Evolutionary conservation across 768 basidiomycete species (phyloP).

Genomic region (Pleurotus cornucopiae): DNA sequence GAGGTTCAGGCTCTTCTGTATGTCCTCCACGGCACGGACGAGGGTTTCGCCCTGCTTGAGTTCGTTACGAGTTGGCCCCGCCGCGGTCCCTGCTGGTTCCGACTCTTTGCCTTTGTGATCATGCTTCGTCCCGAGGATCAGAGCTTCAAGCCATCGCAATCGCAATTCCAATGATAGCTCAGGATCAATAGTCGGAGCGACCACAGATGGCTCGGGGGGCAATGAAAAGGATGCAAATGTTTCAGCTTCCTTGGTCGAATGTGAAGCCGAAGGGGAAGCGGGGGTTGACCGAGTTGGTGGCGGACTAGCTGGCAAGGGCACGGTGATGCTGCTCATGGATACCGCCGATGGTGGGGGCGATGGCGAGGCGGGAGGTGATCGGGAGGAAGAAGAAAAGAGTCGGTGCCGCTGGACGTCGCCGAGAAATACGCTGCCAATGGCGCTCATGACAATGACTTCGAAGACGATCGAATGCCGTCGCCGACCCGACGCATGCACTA

Average conservation of each 20-base stretch:
- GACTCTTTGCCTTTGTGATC: conserved; percentile 30
- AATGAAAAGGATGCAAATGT: background rate
- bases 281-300: conserved; percentile 10
- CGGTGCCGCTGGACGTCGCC: conserved; percentile 72
- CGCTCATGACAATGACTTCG: conserved; percentile 32
- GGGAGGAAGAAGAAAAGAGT: conserved; percentile 51
- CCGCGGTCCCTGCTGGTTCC: background rate
- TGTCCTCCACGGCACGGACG: conserved; percentile 51
- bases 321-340: conserved; percentile 29
- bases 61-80: conserved; percentile 15
- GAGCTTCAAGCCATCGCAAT: conserved; percentile 75
- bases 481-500: too few relatives aligned
- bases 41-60: conserved; percentile 54
- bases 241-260: background rate
- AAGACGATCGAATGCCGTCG: too few relatives aligned
- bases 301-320: conserved; percentile 18
- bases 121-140: conserved; percentile 62
- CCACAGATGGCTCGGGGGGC: conserved; percentile 11
- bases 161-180: conserved; percentile 69
- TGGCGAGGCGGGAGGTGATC: conserved; percentile 28
- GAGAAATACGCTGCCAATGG: conserved; percentile 75
- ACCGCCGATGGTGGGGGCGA: conserved; percentile 27
- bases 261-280: background rate
- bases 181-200: conserved; percentile 48
- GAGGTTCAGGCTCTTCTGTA: conserved; percentile 52